Percentiles rank a stretch among this genome's conserved stretches.
phyloP scores from a whole-genome alignment of 2,329 filamentous ascomycete species.

The Aspergillus fumigatus region DNA sequence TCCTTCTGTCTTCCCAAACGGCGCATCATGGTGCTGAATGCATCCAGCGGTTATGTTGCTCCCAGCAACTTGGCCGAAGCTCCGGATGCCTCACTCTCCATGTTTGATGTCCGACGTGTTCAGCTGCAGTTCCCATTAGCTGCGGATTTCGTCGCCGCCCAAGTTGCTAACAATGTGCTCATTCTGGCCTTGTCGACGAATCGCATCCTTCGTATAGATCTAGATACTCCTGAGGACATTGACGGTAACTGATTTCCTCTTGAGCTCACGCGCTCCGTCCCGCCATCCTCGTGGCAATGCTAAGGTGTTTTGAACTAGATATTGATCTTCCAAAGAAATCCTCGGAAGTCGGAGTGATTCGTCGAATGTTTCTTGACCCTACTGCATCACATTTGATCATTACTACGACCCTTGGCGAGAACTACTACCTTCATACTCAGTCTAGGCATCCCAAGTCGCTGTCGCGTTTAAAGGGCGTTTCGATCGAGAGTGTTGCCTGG shows the following conservation, averaged over 20 bases:
- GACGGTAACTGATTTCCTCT: slow-evolving; percentile 58
- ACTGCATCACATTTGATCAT: slow-evolving; percentile 92
- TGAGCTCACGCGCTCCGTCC: not conserved
- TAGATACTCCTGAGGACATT: slow-evolving; percentile 91
- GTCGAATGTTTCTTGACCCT: slow-evolving; percentile 94
- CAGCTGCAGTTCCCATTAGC: slow-evolving; percentile 92
- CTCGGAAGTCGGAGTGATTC: slow-evolving; percentile 85
- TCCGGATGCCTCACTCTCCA: slow-evolving; percentile 65
- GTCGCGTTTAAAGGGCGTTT: slow-evolving; percentile 75
- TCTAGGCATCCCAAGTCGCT: slow-evolving; percentile 81
- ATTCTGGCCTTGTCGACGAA: slow-evolving; percentile 88
- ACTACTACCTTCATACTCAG: slow-evolving; percentile 96
- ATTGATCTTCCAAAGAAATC: slow-evolving; percentile 95
- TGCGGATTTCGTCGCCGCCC: slow-evolving; percentile 91
- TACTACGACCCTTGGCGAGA: slow-evolving; percentile 86
- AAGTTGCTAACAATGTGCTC: slow-evolving; percentile 96
- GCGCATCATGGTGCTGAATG: slow-evolving; percentile 64
- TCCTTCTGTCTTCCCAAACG: slow-evolving; percentile 9
- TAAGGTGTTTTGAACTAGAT: slow-evolving; percentile 52
- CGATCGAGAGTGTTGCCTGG: slow-evolving; percentile 89
- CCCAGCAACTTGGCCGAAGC: slow-evolving; percentile 59
- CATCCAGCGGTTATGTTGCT: slow-evolving; percentile 67
- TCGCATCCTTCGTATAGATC: slow-evolving; percentile 86
- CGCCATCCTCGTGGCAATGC: slow-evolving; percentile 2
- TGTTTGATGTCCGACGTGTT: slow-evolving; percentile 91